These are phyloP conservation scores for Begonia masoniana DNA, from an alignment of 306 rosid genomes.

Conservation along the genomic window DNA sequence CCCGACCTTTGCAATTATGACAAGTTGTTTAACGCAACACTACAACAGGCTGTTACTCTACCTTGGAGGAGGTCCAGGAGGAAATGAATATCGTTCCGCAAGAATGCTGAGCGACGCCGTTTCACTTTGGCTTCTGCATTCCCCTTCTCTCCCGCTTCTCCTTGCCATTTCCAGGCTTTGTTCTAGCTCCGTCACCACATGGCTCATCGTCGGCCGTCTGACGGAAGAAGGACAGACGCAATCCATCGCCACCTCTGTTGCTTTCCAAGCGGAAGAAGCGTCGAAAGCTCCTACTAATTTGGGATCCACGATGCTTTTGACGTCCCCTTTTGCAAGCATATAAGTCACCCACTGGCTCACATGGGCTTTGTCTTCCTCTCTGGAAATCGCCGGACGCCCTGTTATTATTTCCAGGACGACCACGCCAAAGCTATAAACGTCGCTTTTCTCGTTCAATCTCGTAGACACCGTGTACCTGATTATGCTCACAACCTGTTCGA, in stretches of 20 bases:
- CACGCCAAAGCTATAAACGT: slow-evolving; percentile 48
- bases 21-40: too few relatives aligned
- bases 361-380: slow-evolving; percentile 14
- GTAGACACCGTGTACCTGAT: slow-evolving; percentile 23
- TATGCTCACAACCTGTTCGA: neutral
- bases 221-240: slow-evolving; percentile 17
- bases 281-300: slow-evolving; percentile 16
- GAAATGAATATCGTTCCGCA: too few relatives aligned
- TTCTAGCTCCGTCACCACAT: slow-evolving; percentile 29
- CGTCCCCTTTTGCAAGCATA: slow-evolving; percentile 22
- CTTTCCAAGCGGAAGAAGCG: slow-evolving; percentile 23
- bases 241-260: slow-evolving; percentile 34
- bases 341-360: slow-evolving; percentile 27
- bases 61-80: too few relatives aligned
- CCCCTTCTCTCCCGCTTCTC: neutral
- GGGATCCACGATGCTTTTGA: slow-evolving; percentile 28
- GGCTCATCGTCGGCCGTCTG: slow-evolving; percentile 37
- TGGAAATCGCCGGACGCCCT: slow-evolving; percentile 15
- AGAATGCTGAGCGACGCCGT: too few relatives aligned
- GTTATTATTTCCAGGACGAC: slow-evolving; percentile 38
- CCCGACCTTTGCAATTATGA: too few relatives aligned
- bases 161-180: slow-evolving; percentile 24
- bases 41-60: too few relatives aligned
- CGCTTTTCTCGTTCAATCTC: slow-evolving; percentile 39
- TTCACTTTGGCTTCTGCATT: too few relatives aligned